phyloP scores from a whole-genome alignment of 176 grass and related monocot genomes.

The Eleusine indica region DNA sequence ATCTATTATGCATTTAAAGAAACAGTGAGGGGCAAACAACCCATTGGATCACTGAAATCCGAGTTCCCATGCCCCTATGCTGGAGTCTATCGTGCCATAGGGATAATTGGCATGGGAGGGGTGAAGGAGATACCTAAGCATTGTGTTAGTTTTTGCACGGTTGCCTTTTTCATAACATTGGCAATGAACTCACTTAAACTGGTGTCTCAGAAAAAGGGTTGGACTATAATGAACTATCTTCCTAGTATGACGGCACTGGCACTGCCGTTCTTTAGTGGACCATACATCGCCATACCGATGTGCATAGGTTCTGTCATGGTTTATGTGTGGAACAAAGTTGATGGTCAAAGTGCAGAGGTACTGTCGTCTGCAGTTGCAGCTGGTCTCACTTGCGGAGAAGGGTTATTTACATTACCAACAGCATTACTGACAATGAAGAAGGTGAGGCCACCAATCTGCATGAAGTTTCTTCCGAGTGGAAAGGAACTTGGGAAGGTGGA shows the following conservation, averaged over 20 bases:
- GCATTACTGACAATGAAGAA: conserved; percentile 22
- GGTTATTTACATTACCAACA: conserved; percentile 43
- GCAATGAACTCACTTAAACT: background rate
- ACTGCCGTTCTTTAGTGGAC: conserved; percentile 40
- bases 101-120: conserved; percentile 37
- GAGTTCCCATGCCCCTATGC: conserved; percentile 22
- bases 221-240: conserved; percentile 23
- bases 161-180: conserved; percentile 15
- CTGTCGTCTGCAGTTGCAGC: conserved; percentile 38
- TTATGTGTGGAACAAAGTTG: conserved; percentile 32
- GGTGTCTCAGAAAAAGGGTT: conserved; percentile 34
- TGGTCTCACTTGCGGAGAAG: conserved; percentile 51
- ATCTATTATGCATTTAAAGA: conserved; percentile 32
- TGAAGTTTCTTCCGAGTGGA: conserved; percentile 50
- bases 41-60: conserved; percentile 27
- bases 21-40: background rate
- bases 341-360: conserved; percentile 22
- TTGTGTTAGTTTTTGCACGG: conserved; percentile 8
- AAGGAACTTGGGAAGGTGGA: conserved; percentile 14
- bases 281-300: conserved; percentile 36
- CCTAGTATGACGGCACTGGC: conserved; percentile 46
- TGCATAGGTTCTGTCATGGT: conserved; percentile 22
- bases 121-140: conserved; percentile 45
- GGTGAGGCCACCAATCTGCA: conserved; percentile 57
- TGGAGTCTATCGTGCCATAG: conserved; percentile 33